Evolutionary conservation across 495 filamentous ascomycete genomes (phyloP).

Genomic region (Cercophora samala): DNA sequence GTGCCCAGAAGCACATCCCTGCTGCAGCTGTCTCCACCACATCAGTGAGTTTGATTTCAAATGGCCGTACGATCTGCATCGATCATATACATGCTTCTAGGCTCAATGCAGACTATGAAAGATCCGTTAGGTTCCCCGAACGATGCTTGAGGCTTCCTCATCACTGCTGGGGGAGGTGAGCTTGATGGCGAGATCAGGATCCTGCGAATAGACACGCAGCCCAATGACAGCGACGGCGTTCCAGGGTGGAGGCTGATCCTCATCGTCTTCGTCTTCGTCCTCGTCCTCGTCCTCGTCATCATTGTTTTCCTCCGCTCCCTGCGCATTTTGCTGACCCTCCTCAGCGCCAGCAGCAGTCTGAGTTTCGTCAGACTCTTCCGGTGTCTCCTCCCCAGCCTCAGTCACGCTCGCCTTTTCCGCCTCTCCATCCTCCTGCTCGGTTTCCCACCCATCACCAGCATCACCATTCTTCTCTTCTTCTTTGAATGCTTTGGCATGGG

Average conservation of each 20-base stretch:
- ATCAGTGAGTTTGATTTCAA: too few species aligned
- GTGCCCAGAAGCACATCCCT: too few species aligned
- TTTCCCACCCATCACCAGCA: constrained; percentile 24
- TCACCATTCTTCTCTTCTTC: constrained; percentile 7
- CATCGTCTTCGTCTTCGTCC: neutral
- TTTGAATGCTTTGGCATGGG: constrained; percentile 72
- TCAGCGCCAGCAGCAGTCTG: neutral
- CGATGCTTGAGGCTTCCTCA: neutral
- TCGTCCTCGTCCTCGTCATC: neutral
- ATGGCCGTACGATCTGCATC: too few species aligned
- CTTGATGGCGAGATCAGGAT: neutral
- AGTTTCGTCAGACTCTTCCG: neutral
- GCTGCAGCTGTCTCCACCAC: too few species aligned
- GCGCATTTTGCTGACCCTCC: neutral
- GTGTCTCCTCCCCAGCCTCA: neutral
- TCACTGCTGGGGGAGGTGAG: neutral
- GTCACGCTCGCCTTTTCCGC: constrained; percentile 26
- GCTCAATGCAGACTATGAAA: too few species aligned
- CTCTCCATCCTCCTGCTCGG: constrained; percentile 23
- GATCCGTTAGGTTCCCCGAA: neutral
- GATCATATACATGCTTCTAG: too few species aligned
- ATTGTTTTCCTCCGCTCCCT: neutral
- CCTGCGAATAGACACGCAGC: constrained; percentile 6
- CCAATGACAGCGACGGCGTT: constrained; percentile 8
- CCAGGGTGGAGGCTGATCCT: neutral